Base-by-base conservation (phyloP, 768 basidiomycete species). In the Calocybe indica region DNA sequence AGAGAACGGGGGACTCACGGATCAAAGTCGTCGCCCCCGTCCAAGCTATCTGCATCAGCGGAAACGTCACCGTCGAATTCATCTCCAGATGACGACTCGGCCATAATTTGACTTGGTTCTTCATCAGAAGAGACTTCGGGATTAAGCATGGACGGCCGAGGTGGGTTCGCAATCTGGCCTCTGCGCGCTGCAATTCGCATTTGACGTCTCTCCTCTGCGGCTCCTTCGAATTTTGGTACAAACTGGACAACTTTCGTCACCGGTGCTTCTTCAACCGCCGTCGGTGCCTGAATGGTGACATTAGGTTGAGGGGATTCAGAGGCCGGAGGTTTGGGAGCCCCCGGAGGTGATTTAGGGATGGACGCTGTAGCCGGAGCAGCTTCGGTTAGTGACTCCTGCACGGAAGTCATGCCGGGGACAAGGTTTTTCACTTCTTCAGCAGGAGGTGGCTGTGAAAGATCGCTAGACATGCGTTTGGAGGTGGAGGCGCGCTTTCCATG, bases 171-270 rank as follows among this genome's bases (percentile, higher is more conserved):
- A 13, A 59, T 63, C 7, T 69, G 70, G n/a, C 61, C 74, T 50
- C 74, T 66, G 9, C 85, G 77, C 5, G 83, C 83, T 36, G 77
- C 78, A 70, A 92, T 78, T 9, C 89, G 74, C 36, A 75, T 63
- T 47, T 75, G 74, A 22, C 90, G 67, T 11, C 88, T 71, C 4
- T 75, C 79, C 61, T 92, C 88, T n/a, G 80, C 88, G 0, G 85
- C 84, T 6, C 86, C 83, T 54, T 82, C 86, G 68, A 92, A 91
- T 43, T 78, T 83, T 12, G 89, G 89, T 22, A 86, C 71, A 55
- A 89, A 90, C 45, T 75, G 79, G 5, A 75, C 66, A 9, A 67
- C 75, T 51, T 78, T 82, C 9, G 72, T 55, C 3, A 74, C 75
- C 13, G 72, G 78, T 0, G 62, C 64, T 44, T 75, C 74, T 41